Base-by-base conservation (phyloP, 2,329 filamentous ascomycete genomes). In the Davidsoniella virescens region DNA sequence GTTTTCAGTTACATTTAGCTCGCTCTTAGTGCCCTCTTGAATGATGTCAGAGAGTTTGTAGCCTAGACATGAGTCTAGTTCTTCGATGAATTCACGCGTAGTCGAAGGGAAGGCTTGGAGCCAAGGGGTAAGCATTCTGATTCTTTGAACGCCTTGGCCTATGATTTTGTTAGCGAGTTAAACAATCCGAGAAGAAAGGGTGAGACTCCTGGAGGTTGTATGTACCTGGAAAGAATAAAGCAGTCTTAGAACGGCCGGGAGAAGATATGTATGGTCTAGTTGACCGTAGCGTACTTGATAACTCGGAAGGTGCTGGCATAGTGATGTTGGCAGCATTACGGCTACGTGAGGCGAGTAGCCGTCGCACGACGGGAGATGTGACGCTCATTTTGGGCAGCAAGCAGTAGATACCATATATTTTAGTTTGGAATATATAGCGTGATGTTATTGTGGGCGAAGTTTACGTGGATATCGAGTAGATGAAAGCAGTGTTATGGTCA, bases 121-220 rank as follows among this genome's bases (percentile, higher is more conserved):
- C 87, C 90, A 95, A 42, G 86, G 81, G 33, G 73, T 77, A 52
- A 85, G 72, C 87, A 94, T 94, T 64, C 85, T 86, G 47, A 93
- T 83, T 61, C 84, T 81, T 63, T 94, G 87, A 16, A 93, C 87
- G 57, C 87, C 87, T 67, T 94, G 87, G 58, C 86, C 86, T 88
- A 17, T 33, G 20, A 5, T n/a, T n/a, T 46, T 51, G 52, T 53
- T 36, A 56, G 47, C 46, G 16, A 47, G 49, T 41, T 39, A 50
- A 12, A 12, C 16, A 5, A 12, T 16, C 18, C 5, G 10, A 39
- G 16, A 25, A 29, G 8, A 25, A 17, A 26, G 50, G 14, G 36
- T 18, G 3, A 29, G n/a, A 20, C 7, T 6, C 9, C 20, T 5
- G 10, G 17, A 36, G 9, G 37, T 29, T 25, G 36, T 17, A 55